A percentile compares a stretch with the other conserved stretches of the same genome.
Evolutionary conservation across 2,329 filamentous ascomycete species (phyloP).

Genomic region (Neonectria neomacrospora): DNA sequence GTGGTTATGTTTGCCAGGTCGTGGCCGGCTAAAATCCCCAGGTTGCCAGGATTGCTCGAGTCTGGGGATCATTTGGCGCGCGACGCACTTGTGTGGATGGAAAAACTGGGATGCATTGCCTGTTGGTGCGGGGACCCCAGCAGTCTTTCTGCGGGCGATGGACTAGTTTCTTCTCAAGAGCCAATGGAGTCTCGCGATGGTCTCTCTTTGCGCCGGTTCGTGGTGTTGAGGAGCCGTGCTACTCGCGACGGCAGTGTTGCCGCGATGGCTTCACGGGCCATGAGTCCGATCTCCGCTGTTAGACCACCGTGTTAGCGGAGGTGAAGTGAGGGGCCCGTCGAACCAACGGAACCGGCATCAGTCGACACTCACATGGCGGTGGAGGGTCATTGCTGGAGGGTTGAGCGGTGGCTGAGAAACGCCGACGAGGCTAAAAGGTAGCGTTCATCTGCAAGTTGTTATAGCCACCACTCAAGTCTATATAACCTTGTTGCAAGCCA

Average conservation of each 20-base stretch:
- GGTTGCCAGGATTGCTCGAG: constrained; percentile 19
- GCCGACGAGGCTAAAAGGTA: constrained; percentile 13
- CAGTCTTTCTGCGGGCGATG: constrained; percentile 7
- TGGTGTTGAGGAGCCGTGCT: constrained; percentile 11
- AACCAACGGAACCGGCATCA: constrained; percentile 2
- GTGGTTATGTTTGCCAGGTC: constrained; percentile 10
- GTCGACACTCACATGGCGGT: constrained; percentile 6
- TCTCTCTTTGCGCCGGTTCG: not conserved
- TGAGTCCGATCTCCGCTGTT: constrained; percentile 14
- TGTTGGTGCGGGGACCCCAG: constrained; percentile 24
- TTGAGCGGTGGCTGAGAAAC: constrained; percentile 8
- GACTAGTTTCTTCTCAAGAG: not conserved
- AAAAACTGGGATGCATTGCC: constrained; percentile 24
- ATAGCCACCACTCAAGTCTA: not conserved
- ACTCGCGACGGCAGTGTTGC: constrained; percentile 13
- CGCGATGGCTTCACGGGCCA: constrained; percentile 29
- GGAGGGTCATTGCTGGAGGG: not conserved
- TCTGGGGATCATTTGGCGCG: constrained; percentile 21
- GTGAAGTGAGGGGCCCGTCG: constrained; percentile 1
- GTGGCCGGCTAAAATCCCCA: constrained; percentile 28
- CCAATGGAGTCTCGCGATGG: constrained; percentile 9
- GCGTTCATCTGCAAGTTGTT: not conserved
- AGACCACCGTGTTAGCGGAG: not conserved
- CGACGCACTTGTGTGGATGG: constrained; percentile 23
- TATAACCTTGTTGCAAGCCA: constrained; percentile 10